Evolutionary conservation across 192 early-diverging fungal genomes (phyloP).

Genomic region (Dissophora globulifera): DNA sequence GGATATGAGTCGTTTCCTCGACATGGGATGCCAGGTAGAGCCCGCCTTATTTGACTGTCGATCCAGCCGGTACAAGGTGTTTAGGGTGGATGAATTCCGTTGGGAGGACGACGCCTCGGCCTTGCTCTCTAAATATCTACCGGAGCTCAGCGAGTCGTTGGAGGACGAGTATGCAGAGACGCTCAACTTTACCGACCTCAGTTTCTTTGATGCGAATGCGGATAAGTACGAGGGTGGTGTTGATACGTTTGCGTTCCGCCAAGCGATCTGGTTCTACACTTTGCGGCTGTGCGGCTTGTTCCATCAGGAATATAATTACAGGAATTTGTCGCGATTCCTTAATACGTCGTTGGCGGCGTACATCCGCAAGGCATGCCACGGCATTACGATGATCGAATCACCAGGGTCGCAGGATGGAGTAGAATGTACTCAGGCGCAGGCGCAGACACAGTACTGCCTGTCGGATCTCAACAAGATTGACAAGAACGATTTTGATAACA

Average conservation of each 20-base stretch:
- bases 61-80: slow-evolving; percentile 50
- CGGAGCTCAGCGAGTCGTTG: slow-evolving; percentile 60
- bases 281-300: slow-evolving; percentile 63
- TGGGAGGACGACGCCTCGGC: slow-evolving; percentile 69
- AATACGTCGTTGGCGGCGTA: slow-evolving; percentile 57
- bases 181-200: slow-evolving; percentile 64
- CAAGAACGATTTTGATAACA: slow-evolving; percentile 61
- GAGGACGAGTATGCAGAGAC: slow-evolving; percentile 64
- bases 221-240: slow-evolving; percentile 57
- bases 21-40: slow-evolving; percentile 35
- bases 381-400: slow-evolving; percentile 30
- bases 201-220: slow-evolving; percentile 58
- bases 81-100: slow-evolving; percentile 62
- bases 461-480: slow-evolving; percentile 51
- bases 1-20: slow-evolving; percentile 59
- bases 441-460: slow-evolving; percentile 13
- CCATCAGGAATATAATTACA: slow-evolving; percentile 66
- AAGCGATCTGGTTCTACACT: slow-evolving; percentile 67
- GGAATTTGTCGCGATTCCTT: slow-evolving; percentile 55
- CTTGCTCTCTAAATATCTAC: slow-evolving; percentile 59
- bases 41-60: slow-evolving; percentile 51
- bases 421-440: slow-evolving; percentile 14
- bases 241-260: slow-evolving; percentile 64
- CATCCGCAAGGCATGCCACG: slow-evolving; percentile 57
- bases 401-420: slow-evolving; percentile 2